Percentiles rank a stretch among this genome's conserved stretches.
phyloP scores from a whole-genome alignment of 495 filamentous ascomycete genomes.

The Penicillium canescens region DNA sequence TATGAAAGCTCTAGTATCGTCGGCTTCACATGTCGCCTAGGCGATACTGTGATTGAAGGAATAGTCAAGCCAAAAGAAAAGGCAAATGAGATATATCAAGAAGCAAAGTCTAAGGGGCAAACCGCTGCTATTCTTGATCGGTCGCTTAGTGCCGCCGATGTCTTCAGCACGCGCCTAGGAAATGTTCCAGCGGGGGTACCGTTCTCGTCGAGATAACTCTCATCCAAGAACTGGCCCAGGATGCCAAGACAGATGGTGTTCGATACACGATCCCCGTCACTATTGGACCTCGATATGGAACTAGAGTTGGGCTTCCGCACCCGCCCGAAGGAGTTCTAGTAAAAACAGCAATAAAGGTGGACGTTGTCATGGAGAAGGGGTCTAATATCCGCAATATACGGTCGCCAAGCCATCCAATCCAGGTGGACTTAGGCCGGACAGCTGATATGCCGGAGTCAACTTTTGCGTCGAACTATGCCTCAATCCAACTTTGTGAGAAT shows the following conservation, averaged over 20 bases:
- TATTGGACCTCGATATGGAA: conserved; percentile 64
- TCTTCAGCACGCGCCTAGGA: conserved; percentile 64
- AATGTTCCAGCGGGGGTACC: conserved; percentile 56
- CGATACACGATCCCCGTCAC: conserved; percentile 64
- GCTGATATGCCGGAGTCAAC: conserved; percentile 39
- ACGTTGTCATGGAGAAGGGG: conserved; percentile 55
- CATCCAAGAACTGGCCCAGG: conserved; percentile 66
- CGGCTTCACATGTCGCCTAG: conserved; percentile 58
- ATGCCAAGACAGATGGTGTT: conserved; percentile 60
- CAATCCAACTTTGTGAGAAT: conserved; percentile 51
- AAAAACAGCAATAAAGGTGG: conserved; percentile 58
- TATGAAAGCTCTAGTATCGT: conserved; percentile 68
- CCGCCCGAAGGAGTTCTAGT: conserved; percentile 1
- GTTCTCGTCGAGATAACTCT: conserved; percentile 62
- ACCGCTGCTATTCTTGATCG: conserved; percentile 64
- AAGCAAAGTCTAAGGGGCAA: conserved; percentile 55
- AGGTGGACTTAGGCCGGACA: conserved; percentile 57
- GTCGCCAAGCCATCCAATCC: conserved; percentile 65
- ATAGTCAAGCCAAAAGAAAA: conserved; percentile 61
- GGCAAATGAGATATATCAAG: conserved; percentile 54
- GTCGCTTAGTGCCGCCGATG: conserved; percentile 54
- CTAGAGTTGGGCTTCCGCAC: neutral
- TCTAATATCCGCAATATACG: conserved; percentile 57
- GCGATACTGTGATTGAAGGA: conserved; percentile 49
- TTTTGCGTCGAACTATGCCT: conserved; percentile 54